Evolutionary conservation across 2,329 filamentous ascomycete species (phyloP).

Genomic region (Fusarium vanettenii): DNA sequence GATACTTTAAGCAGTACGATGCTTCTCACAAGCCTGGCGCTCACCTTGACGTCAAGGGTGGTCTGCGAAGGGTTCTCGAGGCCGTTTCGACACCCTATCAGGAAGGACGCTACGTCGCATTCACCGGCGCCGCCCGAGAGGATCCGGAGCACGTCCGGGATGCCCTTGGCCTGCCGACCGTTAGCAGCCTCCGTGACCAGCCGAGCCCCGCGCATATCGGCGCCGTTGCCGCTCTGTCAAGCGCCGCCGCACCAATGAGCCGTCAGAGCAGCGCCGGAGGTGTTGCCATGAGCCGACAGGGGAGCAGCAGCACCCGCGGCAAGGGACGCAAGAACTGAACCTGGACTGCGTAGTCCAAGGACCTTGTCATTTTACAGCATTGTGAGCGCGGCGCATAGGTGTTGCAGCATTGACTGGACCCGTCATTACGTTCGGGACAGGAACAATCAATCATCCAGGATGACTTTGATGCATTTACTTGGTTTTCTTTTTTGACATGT

Average conservation of each 20-base stretch:
- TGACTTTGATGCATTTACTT: slow-evolving; percentile 22
- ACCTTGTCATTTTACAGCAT: slow-evolving; percentile 39
- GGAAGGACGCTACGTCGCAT: slow-evolving; percentile 61
- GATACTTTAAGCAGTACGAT: slow-evolving; percentile 68
- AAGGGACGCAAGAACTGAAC: slow-evolving; percentile 53
- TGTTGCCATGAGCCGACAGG: slow-evolving; percentile 67
- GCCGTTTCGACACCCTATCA: slow-evolving; percentile 62
- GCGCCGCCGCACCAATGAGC: slow-evolving; percentile 63
- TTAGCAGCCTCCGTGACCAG: slow-evolving; percentile 58
- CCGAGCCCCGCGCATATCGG: slow-evolving; percentile 43
- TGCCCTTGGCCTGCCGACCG: slow-evolving; percentile 59
- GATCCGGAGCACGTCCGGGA: slow-evolving; percentile 63
- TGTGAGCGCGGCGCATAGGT: slow-evolving; percentile 45
- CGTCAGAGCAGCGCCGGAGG: slow-evolving; percentile 67
- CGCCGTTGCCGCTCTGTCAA: slow-evolving; percentile 41
- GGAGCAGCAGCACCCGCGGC: slow-evolving; percentile 62
- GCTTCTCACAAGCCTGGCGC: slow-evolving; percentile 64
- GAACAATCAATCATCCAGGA: not conserved
- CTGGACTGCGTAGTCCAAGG: not conserved
- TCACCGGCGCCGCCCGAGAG: slow-evolving; percentile 57
- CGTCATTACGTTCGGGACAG: not conserved
- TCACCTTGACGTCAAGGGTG: slow-evolving; percentile 65
- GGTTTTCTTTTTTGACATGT: slow-evolving; percentile 6
- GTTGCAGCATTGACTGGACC: slow-evolving; percentile 13
- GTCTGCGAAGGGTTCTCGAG: slow-evolving; percentile 67